Conservation (phyloP, 2,329 filamentous ascomycete species). For the Fusarium verticillioides region DNA sequence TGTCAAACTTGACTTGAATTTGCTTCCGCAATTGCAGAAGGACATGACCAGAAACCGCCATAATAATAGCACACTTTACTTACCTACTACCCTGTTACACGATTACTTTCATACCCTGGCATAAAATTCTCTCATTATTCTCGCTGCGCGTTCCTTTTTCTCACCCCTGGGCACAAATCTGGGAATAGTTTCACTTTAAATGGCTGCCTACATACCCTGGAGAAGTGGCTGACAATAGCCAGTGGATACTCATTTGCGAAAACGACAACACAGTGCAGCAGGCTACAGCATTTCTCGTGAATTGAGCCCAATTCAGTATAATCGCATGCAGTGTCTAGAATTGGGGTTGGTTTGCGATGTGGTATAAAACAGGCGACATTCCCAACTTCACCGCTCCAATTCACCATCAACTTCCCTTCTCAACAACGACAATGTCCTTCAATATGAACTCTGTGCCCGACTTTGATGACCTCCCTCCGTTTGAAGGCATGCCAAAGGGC, state of each 20-base stretch:
- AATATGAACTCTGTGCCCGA: constrained; percentile 14
- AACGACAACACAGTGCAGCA: background rate
- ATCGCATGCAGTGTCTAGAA: background rate
- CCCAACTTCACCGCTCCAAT: background rate
- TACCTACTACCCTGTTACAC: fast-evolving
- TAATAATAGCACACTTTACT: background rate
- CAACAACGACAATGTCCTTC: background rate
- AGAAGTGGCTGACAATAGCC: constrained; percentile 3
- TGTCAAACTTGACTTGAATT: fast-evolving
- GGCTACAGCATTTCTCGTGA: background rate
- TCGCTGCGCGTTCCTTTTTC: fast-evolving
- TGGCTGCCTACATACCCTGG: background rate
- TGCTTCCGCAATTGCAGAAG: background rate
- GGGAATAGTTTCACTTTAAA: background rate
- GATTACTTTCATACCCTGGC: fast-evolving
- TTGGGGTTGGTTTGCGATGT: background rate
- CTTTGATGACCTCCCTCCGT: constrained; percentile 36
- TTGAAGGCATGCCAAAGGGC: constrained; percentile 58
- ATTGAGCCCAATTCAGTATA: background rate
- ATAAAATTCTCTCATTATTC: no score
- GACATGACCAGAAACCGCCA: fast-evolving
- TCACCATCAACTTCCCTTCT: background rate
- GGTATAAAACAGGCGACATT: constrained; percentile 8
- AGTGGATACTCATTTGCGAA: constrained; percentile 20
- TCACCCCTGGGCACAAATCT: background rate